Conservation (phyloP, 257 asterid species). For the Cinchona pubescens region DNA sequence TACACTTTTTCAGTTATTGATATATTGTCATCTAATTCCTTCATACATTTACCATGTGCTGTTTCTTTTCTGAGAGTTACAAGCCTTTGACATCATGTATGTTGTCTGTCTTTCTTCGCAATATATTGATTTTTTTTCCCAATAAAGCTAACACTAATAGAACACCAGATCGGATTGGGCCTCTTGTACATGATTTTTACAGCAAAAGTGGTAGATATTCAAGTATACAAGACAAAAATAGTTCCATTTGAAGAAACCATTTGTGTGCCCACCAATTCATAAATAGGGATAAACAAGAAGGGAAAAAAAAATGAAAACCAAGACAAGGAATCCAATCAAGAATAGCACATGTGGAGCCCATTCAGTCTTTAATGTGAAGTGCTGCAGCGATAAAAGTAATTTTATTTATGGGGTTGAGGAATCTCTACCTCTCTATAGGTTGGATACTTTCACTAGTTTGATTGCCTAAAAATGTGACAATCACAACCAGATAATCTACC, state of each 20-base stretch:
- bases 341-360: background rate
- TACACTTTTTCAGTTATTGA: background rate
- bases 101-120: background rate
- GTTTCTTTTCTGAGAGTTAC: background rate
- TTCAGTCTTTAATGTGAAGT: background rate
- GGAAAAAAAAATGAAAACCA: too few species aligned
- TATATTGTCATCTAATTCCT: background rate
- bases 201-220: too few species aligned
- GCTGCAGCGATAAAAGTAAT: background rate
- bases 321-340: background rate
- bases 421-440: background rate
- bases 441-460: background rate
- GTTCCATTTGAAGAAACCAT: too few species aligned
- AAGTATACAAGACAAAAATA: too few species aligned
- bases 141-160: too few species aligned
- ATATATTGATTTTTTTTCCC: background rate
- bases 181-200: background rate
- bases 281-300: too few species aligned
- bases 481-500: background rate
- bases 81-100: background rate
- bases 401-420: background rate
- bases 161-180: background rate
- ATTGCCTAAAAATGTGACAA: background rate
- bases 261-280: too few species aligned
- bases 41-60: background rate